Base-by-base conservation (phyloP, 2,329 filamentous ascomycete genomes). In the Fusarium tanahbumbuense region DNA sequence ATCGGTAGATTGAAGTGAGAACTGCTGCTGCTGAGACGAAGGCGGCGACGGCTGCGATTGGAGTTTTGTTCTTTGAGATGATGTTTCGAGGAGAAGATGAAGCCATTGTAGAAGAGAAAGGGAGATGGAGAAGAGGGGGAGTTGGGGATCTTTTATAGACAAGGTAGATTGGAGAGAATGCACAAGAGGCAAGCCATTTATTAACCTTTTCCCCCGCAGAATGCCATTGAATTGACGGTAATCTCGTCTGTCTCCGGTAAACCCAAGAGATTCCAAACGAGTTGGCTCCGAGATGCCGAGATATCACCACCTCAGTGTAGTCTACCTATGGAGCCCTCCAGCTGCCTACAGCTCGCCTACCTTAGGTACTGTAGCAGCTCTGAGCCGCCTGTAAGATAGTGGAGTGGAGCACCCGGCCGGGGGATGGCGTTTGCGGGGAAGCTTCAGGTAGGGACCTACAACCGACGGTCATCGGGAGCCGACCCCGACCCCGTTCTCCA, bases 241-340 rank as follows among this genome's bases (percentile, higher is more conserved):
- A 66, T 58, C 50, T 66, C 71, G 53, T 44, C 69, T 66, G 64
- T 16, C 18, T 28, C 56, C 48, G 41, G 42, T 65, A 69, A 37
- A 37, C 16, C 32, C 32, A 37, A 41, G 44, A 57, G 52, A 47
- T 28, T 56, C 16, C 18, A 40, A 23, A n/a, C 32, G 32, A 23
- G 23, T 32, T 20, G 25, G 42, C 61, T 32, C 73, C 73, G 73
- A 75, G 64, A 75, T 70, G 54, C 73, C 73, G 73, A 75, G 70
- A 64, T 75, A 75, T 75, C 73, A 67, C 73, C 73, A 30, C 27
- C 27, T 28, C 27, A 28, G 27, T 28, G 27, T 28, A 30, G 28
- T 7, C 28, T 12, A 30, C 28, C 27, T 28, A 28, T 28, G 27
- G 27, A 28, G 11, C 27, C 27, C 11, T 28, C 27, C 27, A 28